Evolutionary conservation across 805 yeast genomes (phyloP), one percentile per base, ranked within the genome.

Genomic region (Clavispora santaluciae): DNA sequence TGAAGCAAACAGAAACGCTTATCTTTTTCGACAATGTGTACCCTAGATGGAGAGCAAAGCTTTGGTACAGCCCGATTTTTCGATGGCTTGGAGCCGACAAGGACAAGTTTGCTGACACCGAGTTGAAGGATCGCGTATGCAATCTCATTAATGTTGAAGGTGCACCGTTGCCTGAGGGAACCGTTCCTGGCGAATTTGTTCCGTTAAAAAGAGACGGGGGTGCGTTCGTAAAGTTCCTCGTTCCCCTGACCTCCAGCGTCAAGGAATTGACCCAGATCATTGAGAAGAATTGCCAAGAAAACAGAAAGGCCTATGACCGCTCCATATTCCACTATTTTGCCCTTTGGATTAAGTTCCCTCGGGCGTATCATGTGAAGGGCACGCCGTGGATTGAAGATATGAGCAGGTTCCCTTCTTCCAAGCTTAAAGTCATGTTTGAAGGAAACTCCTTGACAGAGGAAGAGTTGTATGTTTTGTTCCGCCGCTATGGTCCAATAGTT

Each of bases 331-430:
- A 49, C 13, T 11, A 18, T 7, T 11, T 18, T 10, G 12, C 15
- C 3, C 17, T 25, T 4, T 20, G 38, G 13, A 23, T 28, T 12
- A 44, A 53, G 1, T 66, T 62, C 42, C 84, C 83, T 2, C 65
- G 68, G 44, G 83, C 75, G 39, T 82, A 72, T 54, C 81, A 85
- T 1, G 97, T 93, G 1, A 82, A 84, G 51, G 99, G 99, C 46
- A 70, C 76, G 1, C 99, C 99, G 0, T 91, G 97, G 96, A 84
- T 93, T 45, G 98, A 91, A 64, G 99, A 93, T 58, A 68, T 93
- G 59, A 76, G 86, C 51, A 66, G 96, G 46, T 76, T 73, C 48
- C 95, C 95, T 7, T 79, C 83, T 40, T 63, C 72, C 7, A 69
- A 70, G 11, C 62, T 93, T 18, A 74, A 76, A 40, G 79, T 91